Conservation (phyloP, 768 basidiomycete species). For the Calvatia gigantea region DNA sequence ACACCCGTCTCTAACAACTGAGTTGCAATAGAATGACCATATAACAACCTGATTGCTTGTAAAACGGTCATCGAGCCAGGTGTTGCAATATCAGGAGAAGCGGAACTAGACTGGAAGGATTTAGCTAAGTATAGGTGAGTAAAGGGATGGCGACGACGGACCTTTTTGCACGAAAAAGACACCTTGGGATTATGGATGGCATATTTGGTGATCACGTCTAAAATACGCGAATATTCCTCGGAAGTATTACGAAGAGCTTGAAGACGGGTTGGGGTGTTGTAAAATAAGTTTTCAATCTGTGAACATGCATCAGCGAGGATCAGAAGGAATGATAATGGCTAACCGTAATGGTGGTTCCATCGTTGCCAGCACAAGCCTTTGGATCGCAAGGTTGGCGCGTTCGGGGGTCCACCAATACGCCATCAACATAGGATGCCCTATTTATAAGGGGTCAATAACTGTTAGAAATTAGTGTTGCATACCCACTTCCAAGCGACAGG, state of each 20-base stretch:
- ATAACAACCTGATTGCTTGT: constrained; percentile 76
- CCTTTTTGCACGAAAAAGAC: constrained; percentile 92
- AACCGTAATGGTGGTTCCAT: constrained; percentile 88
- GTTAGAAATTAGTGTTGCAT: background rate
- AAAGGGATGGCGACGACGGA: constrained; percentile 19
- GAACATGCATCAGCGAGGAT: background rate
- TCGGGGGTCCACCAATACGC: constrained; percentile 65
- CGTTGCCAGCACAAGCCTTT: constrained; percentile 89
- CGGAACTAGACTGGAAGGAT: constrained; percentile 56
- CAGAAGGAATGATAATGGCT: constrained; percentile 19
- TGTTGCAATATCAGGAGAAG: constrained; percentile 78
- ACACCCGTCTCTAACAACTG: constrained; percentile 56
- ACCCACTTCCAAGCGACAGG: constrained; percentile 91
- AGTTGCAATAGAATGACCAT: constrained; percentile 76
- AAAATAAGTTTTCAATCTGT: constrained; percentile 94
- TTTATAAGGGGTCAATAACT: constrained; percentile 6
- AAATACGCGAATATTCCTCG: constrained; percentile 89
- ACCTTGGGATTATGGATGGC: constrained; percentile 90
- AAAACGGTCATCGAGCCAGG: constrained; percentile 60
- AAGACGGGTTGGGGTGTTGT: constrained; percentile 85
- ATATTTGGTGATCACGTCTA: constrained; percentile 91
- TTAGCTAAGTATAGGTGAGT: background rate
- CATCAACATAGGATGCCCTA: constrained; percentile 84
- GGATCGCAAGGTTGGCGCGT: constrained; percentile 72
- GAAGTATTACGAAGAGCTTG: constrained; percentile 79